A percentile compares a stretch with the other conserved stretches of the same genome.
phyloP scores from a whole-genome alignment of 805 yeast genomes.

The Candida sanyiensis region DNA sequence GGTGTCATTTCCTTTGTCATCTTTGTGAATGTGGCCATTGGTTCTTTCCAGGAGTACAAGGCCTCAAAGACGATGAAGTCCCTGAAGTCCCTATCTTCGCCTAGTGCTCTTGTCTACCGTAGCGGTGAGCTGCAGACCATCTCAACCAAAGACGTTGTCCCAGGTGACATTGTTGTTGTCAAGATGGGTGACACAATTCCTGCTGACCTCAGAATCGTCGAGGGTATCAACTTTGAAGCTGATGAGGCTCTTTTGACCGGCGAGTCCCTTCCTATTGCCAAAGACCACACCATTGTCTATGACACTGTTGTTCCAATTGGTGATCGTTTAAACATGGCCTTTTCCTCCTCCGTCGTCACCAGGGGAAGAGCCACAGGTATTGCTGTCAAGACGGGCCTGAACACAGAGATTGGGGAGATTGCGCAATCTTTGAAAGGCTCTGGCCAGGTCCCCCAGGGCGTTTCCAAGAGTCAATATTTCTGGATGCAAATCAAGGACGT shows the following conservation, averaged over 20 bases:
- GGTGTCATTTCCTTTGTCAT: conserved; percentile 74
- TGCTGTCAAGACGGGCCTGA: conserved; percentile 60
- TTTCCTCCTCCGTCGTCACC: conserved; percentile 59
- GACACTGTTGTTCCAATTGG: conserved; percentile 52
- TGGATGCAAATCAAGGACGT: conserved; percentile 43
- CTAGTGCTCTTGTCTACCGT: conserved; percentile 58
- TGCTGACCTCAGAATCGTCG: conserved; percentile 41
- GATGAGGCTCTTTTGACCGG: conserved; percentile 46
- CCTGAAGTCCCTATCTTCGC: conserved; percentile 57
- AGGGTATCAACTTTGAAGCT: conserved; percentile 33
- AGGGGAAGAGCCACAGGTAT: conserved; percentile 74
- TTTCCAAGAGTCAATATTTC: conserved; percentile 37
- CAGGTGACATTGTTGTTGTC: conserved; percentile 39
- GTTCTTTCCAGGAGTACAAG: conserved; percentile 62
- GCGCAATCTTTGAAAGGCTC: conserved; percentile 51
- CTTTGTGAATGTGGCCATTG: conserved; percentile 55
- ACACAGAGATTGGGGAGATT: conserved; percentile 71
- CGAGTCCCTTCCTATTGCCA: conserved; percentile 54
- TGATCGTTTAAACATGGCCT: conserved; percentile 69
- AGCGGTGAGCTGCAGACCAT: conserved; percentile 28
- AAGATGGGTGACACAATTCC: conserved; percentile 38
- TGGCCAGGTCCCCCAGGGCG: conserved; percentile 36
- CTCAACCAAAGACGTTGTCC: conserved; percentile 34
- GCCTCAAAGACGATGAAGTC: conserved; percentile 82
- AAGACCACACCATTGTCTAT: conserved; percentile 40